Evolutionary conservation across 495 filamentous ascomycete species (phyloP).

Genomic region (Aspergillus saccharolyticus): DNA sequence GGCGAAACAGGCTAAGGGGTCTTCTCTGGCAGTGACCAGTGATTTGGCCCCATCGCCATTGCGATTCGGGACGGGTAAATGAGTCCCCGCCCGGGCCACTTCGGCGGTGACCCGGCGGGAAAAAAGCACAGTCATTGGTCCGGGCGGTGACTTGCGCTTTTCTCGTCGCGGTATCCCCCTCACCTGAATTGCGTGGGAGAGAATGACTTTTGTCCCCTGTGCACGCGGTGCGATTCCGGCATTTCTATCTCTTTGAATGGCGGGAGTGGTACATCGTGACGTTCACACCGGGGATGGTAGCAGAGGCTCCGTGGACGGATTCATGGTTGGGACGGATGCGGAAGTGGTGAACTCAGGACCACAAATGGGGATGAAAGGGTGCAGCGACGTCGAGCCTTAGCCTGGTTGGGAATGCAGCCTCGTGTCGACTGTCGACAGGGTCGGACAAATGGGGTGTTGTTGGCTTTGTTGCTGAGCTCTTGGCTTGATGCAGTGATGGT

Average conservation of each 20-base stretch:
- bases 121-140: neutral
- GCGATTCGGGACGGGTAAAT: neutral
- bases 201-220: no score
- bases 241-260: neutral
- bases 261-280: neutral
- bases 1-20: neutral
- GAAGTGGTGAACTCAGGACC: neutral
- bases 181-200: neutral
- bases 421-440: neutral
- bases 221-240: neutral
- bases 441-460: neutral
- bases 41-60: neutral
- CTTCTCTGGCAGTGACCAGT: neutral
- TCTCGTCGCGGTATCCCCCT: no score
- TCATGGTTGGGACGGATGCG: neutral
- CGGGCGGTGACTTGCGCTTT: no score
- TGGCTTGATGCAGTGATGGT: neutral
- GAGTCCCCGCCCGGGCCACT: neutral
- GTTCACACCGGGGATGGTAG: neutral
- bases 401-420: neutral
- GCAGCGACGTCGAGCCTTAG: neutral
- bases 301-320: neutral
- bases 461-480: neutral
- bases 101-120: no score
- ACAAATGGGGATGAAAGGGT: neutral